Evolutionary conservation across 2,329 filamentous ascomycete genomes (phyloP).

Genomic region (Anisogramma anomala): DNA sequence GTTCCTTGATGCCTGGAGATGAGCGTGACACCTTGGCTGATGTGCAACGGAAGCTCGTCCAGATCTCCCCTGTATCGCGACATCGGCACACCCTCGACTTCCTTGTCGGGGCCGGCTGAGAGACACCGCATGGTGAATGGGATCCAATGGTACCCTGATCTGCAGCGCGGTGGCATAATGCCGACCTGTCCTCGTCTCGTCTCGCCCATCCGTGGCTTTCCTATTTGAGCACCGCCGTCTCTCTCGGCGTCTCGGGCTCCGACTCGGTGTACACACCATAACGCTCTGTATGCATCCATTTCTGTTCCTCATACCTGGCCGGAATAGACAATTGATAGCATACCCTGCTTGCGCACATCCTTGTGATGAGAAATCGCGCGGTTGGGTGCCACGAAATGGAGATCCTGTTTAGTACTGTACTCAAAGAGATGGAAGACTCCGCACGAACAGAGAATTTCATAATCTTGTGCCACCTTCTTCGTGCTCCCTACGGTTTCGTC

Average conservation of each 20-base stretch:
- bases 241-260: conserved; percentile 3
- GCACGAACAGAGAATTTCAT: not conserved
- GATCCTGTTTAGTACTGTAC: no score
- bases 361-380: not conserved
- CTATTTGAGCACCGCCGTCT: not conserved
- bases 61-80: no score
- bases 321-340: not conserved
- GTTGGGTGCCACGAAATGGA: not conserved
- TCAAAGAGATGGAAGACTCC: not conserved
- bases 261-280: conserved; percentile 5
- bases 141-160: not conserved
- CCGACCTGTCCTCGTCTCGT: not conserved
- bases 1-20: not conserved
- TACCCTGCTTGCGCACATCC: not conserved
- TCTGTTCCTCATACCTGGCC: not conserved
- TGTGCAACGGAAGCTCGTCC: no score
- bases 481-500: not conserved
- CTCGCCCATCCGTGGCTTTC: not conserved
- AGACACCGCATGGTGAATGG: no score
- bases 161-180: not conserved
- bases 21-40: not conserved
- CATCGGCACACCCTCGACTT: no score
- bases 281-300: not conserved
- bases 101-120: not conserved
- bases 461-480: not conserved